Conservation (phyloP, 1,284 basidiomycete species). For the Puccinia hordei region DNA sequence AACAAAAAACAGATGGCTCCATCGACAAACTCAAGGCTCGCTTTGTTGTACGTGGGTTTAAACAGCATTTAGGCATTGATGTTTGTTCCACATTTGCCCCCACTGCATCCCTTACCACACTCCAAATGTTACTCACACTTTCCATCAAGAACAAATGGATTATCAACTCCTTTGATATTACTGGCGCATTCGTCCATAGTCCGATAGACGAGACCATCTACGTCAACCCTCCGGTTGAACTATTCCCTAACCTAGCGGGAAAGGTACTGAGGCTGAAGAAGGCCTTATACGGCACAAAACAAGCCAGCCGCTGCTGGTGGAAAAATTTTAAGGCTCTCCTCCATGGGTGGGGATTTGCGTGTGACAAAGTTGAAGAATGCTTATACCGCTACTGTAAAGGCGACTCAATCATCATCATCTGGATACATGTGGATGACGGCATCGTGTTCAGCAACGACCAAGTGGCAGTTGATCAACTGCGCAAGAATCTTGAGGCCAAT, state of each 20-base stretch:
- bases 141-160: not conserved
- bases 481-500: not conserved
- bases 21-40: not conserved
- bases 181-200: slow-evolving; percentile 2
- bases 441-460: slow-evolving; percentile 6
- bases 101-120: not conserved
- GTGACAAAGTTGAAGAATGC: not conserved
- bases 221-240: not conserved
- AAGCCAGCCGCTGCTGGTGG: slow-evolving; percentile 10
- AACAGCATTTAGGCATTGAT: not conserved
- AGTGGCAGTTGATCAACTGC: not conserved
- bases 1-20: slow-evolving; percentile 2
- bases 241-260: not conserved
- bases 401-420: not conserved
- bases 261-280: not conserved
- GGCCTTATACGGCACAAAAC: too few relatives aligned
- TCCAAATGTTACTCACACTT: not conserved
- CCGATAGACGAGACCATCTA: not conserved
- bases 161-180: slow-evolving; percentile 11
- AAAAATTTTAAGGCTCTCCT: not conserved
- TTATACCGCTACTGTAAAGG: not conserved
- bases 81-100: not conserved
- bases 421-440: slow-evolving; percentile 22
- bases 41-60: not conserved
- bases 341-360: not conserved